phyloP scores from a whole-genome alignment of 2,329 filamentous ascomycete species.

The Fusarium equiseti region DNA sequence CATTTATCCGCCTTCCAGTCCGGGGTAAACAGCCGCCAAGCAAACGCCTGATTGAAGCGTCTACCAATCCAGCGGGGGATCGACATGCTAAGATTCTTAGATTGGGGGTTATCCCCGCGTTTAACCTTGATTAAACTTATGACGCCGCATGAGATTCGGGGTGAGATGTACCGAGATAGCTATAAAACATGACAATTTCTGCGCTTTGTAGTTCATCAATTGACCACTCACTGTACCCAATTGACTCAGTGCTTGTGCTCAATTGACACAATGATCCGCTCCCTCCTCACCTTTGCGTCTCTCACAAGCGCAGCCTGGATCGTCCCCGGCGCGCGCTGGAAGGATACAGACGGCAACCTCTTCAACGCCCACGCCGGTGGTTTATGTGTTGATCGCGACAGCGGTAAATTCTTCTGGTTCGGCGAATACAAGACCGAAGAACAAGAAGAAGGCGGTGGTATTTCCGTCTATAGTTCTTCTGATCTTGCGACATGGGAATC shows the following conservation, averaged over 20 bases:
- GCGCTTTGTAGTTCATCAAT: too few relatives aligned
- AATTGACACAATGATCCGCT: conserved; percentile 6
- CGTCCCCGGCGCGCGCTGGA: conserved; percentile 71
- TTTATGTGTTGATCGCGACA: conserved; percentile 63
- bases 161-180: conserved; percentile 22
- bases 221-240: not conserved
- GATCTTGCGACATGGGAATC: conserved; percentile 70
- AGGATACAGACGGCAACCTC: conserved; percentile 68
- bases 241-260: not conserved
- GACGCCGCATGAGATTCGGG: conserved; percentile 10
- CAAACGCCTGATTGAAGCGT: conserved; percentile 37
- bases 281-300: conserved; percentile 28
- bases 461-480: conserved; percentile 71
- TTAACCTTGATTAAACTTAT: conserved; percentile 15
- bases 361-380: conserved; percentile 73
- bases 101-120: conserved; percentile 21
- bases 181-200: conserved; percentile 18
- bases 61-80: conserved; percentile 36
- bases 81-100: conserved; percentile 16
- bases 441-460: conserved; percentile 69
- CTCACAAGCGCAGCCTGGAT: conserved; percentile 60
- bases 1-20: conserved; percentile 19
- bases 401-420: conserved; percentile 70
- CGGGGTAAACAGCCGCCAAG: conserved; percentile 15
- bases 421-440: conserved; percentile 71